Base-by-base conservation (phyloP, 495 filamentous ascomycete genomes). In the Lasiosphaeria ovina region DNA sequence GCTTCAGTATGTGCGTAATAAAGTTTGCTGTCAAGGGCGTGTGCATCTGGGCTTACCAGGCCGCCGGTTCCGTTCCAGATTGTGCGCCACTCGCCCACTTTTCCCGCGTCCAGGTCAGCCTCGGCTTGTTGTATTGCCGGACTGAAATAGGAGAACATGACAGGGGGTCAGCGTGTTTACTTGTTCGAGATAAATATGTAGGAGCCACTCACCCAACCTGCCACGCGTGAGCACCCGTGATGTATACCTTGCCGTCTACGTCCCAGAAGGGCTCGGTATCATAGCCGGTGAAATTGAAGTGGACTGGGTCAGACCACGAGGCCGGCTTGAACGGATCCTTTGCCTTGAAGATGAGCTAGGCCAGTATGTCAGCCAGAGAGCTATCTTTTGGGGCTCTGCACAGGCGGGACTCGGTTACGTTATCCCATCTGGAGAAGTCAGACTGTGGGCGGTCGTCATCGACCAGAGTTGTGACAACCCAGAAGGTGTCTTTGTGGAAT, bases 241-340 rank as follows among this genome's bases (percentile, higher is more conserved):
- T 75, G 54, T 85, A 84, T 0, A 62, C 66, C 40, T 73, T 78
- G 6, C 79, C 80, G 49, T 83, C 76, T 0, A 73, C 75, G 55
- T 83, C 79, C 77, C 79, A 85, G 62, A 79, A 78, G 0, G 75
- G 79, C 32, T 71, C 71, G 0, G 74, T 71, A 31, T 79, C 76
- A 17, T 78, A 78, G 0, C 76, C 76, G 7, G 70, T 68, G 16
- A 77, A 74, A 35, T 76, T 70, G 57, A 78, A 78, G 55, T 76
- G 73, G 5, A 73, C 57, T 0, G 76, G 70, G 16, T 74, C 66
- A 2, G 74, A 72, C 76, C 76, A 78, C 0, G 70, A 63, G 17
- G 54, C 34, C 11, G 66, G 57, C 45, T 75, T 55, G 35, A 67
- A 77, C 2, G 73, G 74, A 31, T 78, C 61, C 7, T 68, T 64